Evolutionary conservation across 305 asterid species (phyloP), one percentile per base, ranked within the genome.

Genomic region (Plantago coronopus): DNA sequence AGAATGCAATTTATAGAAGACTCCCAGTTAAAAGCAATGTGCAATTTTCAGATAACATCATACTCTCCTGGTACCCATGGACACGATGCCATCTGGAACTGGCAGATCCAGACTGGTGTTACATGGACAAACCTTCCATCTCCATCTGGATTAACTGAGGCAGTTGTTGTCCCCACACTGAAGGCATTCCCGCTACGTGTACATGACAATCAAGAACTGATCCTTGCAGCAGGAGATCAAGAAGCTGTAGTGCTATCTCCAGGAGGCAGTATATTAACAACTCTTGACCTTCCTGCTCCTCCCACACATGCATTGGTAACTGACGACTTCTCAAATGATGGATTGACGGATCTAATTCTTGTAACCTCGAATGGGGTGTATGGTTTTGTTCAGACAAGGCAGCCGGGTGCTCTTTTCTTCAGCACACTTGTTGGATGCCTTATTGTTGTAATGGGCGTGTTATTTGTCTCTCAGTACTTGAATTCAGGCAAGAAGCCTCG

Each of bases 371-470:
- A 70, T 48, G 99, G 99, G 27, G 94, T 87, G 20, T 89, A 89
- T 25, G 97, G 97, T 53, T 93, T 93, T 70, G 95, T 87, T 47
- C 99, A 93, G 74, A 87, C 97, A 22, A 80, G 99, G 76, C 97
- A 93, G 74, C 99, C 99, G 0, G 99, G 99, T 11, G 97, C 97
- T 22, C 76, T 93, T 59, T 93, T 93, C 88, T 93, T 93, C 72
- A 89, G 96, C 82, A 89, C 97, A 12, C 85, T 93, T 11, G 94
- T 93, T 5, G 97, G 99, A 38, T 93, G 99, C 80, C 96, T 89
- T 62, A 76, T 89, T 37, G 43, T 93, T 16, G 95, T 93, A 46
- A 89, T 89, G 99, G 97, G 83, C 29, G 95, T 89, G 72, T 76
- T 93, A 20, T 93, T 93, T 56, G 82, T 93, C 61, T 81, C 96